phyloP scores from a whole-genome alignment of 2,329 filamentous ascomycete species.

The Alternaria sp. region DNA sequence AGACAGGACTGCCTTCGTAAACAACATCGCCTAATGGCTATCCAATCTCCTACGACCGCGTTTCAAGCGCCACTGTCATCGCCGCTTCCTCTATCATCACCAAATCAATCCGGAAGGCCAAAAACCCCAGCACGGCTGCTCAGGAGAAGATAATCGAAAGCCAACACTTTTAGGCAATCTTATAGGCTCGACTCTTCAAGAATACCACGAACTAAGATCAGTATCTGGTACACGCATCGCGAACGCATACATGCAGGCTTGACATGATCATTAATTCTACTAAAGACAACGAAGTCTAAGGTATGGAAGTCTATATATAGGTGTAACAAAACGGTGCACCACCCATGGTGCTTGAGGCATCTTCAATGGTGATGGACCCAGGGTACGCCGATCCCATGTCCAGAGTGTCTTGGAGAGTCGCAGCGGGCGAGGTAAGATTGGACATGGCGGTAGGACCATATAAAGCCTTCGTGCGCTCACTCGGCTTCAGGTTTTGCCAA shows the following conservation, averaged over 20 bases:
- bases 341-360: slow-evolving; percentile 53
- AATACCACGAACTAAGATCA: not conserved
- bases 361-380: slow-evolving; percentile 44
- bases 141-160: not conserved
- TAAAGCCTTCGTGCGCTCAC: slow-evolving; percentile 49
- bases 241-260: not conserved
- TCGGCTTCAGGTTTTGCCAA: slow-evolving; percentile 56
- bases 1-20: not conserved
- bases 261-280: not conserved
- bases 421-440: slow-evolving; percentile 53
- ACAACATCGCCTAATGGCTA: not conserved
- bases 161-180: not conserved
- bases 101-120: not conserved
- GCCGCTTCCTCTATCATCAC: not conserved
- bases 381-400: slow-evolving; percentile 50
- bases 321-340: slow-evolving; percentile 57
- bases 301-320: slow-evolving; percentile 39
- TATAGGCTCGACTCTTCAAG: not conserved
- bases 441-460: slow-evolving; percentile 53
- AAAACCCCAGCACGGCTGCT: not conserved
- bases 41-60: not conserved
- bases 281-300: not conserved
- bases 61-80: not conserved
- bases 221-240: not conserved
- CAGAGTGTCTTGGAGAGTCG: slow-evolving; percentile 54